Evolutionary conservation across 495 filamentous ascomycete genomes (phyloP).

Genomic region (Tricharina praecox): DNA sequence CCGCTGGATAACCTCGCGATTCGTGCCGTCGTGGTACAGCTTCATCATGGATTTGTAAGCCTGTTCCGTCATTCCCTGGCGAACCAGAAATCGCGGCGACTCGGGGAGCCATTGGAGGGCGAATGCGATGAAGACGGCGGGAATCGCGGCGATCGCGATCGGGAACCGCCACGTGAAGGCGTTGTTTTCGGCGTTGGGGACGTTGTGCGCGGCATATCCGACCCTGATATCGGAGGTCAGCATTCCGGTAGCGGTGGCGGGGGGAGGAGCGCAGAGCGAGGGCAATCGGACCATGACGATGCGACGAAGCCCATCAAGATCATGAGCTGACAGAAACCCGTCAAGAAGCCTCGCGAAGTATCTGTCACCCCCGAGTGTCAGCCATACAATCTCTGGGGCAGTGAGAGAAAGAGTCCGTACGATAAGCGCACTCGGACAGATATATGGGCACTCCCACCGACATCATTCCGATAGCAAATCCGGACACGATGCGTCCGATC

Average conservation of each 20-base stretch:
- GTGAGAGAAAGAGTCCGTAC: too few relatives aligned
- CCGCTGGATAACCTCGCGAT: slow-evolving; percentile 32
- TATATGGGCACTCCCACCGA: slow-evolving; percentile 41
- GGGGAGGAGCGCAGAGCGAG: too few relatives aligned
- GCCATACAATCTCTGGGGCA: too few relatives aligned
- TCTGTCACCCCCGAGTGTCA: too few relatives aligned
- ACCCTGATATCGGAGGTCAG: too few relatives aligned
- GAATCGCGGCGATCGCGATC: slow-evolving; percentile 11
- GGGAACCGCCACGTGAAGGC: slow-evolving; percentile 6
- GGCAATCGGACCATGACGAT: neutral
- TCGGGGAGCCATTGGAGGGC: slow-evolving; percentile 40
- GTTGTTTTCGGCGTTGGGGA: slow-evolving; percentile 2
- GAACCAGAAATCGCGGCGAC: slow-evolving; percentile 37
- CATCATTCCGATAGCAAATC: slow-evolving; percentile 41
- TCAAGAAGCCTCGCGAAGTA: slow-evolving; percentile 2
- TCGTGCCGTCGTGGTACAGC: slow-evolving; percentile 34
- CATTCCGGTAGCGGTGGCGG: too few relatives aligned
- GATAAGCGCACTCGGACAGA: slow-evolving; percentile 33
- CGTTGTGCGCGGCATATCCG: slow-evolving; percentile 4
- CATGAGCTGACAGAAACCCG: slow-evolving; percentile 4
- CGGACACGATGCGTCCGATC: slow-evolving; percentile 41
- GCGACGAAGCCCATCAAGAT: slow-evolving; percentile 3
- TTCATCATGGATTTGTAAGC: slow-evolving; percentile 33
- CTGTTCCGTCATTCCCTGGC: slow-evolving; percentile 31
- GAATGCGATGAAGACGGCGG: slow-evolving; percentile 31